Evolutionary conservation across 371 early-diverging fungal species (phyloP).

Genomic region (Mucor piriformis): DNA sequence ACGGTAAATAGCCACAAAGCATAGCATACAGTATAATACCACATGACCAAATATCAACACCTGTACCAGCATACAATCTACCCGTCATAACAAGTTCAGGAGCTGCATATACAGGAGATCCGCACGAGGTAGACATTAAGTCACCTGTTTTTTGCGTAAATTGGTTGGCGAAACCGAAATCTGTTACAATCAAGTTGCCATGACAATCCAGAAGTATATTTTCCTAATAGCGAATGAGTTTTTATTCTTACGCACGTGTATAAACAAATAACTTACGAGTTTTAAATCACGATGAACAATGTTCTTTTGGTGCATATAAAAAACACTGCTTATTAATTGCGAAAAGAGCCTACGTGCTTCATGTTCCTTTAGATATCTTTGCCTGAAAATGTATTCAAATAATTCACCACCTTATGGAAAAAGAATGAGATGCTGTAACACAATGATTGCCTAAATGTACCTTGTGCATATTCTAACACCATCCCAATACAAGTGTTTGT

Average conservation of each 20-base stretch:
- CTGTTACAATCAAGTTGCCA: slow-evolving; percentile 94
- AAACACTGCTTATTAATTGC: slow-evolving; percentile 89
- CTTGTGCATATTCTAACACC: slow-evolving; percentile 93
- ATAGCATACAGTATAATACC: slow-evolving; percentile 96
- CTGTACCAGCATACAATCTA: slow-evolving; percentile 93
- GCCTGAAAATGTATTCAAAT: slow-evolving; percentile 94
- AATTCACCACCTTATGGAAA: slow-evolving; percentile 76
- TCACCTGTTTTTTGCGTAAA: slow-evolving; percentile 71
- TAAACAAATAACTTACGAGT: slow-evolving; percentile 60
- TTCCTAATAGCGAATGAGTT: slow-evolving; percentile 76
- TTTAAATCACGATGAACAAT: slow-evolving; percentile 97
- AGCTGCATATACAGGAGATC: slow-evolving; percentile 98
- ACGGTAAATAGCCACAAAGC: slow-evolving; percentile 98
- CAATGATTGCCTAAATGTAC: neutral
- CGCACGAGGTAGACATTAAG: slow-evolving; percentile 93
- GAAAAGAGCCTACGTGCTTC: slow-evolving; percentile 92
- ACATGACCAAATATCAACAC: slow-evolving; percentile 96
- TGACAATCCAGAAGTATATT: slow-evolving; percentile 88
- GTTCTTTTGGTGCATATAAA: slow-evolving; percentile 85
- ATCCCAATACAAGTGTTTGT: slow-evolving; percentile 93
- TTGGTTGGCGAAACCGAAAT: slow-evolving; percentile 99
- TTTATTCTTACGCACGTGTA: neutral
- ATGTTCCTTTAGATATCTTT: slow-evolving; percentile 83
- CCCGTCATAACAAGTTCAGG: slow-evolving; percentile 97
- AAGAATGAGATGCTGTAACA: neutral